Base-by-base conservation (phyloP, 495 filamentous ascomycete species). In the Podospora tetraspora region DNA sequence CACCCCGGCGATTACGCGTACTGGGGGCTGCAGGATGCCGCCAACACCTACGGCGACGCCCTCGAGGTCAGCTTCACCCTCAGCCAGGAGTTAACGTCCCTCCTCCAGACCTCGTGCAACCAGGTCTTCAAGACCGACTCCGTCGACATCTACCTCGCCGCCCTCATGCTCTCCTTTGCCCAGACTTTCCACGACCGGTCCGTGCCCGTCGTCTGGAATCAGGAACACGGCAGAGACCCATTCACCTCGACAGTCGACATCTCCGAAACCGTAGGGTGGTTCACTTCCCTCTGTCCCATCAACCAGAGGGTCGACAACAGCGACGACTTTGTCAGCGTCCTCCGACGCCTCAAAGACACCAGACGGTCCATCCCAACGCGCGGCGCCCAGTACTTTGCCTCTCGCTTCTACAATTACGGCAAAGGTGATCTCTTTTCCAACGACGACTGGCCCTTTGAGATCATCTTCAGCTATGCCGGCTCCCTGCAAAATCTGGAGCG, bases 401-500 rank as follows among this genome's bases (percentile, higher is more conserved):
- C 74, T 12, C 81, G 85, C 10, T 79, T 86, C 27, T 78, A 87
- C 37, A 78, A 80, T 1, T 72, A 78, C 4, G 82, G 82, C 30
- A 78, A 76, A 16, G 70, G 79, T 4, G 78, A 83, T 52, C 60
- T 81, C 30, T 83, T 82, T 57, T 67, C 73, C 24, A 84, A 84
- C 3, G 79, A 84, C 61, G 79, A 84, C 61, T 86, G 81, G 75
- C 89, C 89, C 7, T 84, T 91, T 68, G 90, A 92, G 75, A 84
- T 92, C 52, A 85, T 85, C 2, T 91, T 92, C 75, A 90, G 89
- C 70, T 91, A 92, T 69, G 81, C 88, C 13, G 90, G 88, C 0
- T 82, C 87, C 21, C 80, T 87, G 68, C 87, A 89, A 62, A 85
- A 88, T 66, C 72, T 91, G 0, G 87, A 89, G 75, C 81, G 85